Evolutionary conservation across 169 alveolate species (phyloP).

Genomic region (Plasmodium vinckei): DNA sequence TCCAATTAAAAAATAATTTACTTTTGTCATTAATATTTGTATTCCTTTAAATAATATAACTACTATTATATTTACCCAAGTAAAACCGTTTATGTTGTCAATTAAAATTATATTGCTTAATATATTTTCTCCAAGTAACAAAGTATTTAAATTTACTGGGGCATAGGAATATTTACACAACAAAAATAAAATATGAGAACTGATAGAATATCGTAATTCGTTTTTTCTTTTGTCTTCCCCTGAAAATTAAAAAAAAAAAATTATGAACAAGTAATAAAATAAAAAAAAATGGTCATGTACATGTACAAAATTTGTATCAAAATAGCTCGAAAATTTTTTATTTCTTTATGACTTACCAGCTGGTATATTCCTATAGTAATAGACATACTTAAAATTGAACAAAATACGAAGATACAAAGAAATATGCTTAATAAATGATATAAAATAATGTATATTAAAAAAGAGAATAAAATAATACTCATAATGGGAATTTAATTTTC

Average conservation of each 20-base stretch:
- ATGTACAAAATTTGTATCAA: not conserved
- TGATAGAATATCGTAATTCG: slow-evolving; percentile 37
- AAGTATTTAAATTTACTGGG: slow-evolving; percentile 49
- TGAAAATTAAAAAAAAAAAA: not conserved
- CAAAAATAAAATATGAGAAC: slow-evolving; percentile 42
- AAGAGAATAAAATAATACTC: slow-evolving; percentile 25
- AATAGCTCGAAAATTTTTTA: not conserved
- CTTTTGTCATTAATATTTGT: slow-evolving; percentile 41
- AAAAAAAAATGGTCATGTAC: too few relatives aligned
- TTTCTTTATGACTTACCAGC: not conserved
- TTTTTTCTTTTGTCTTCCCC: not conserved
- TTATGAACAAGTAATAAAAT: not conserved
- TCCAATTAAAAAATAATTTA: slow-evolving; percentile 43
- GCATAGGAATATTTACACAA: slow-evolving; percentile 61
- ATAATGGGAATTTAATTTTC: slow-evolving; percentile 27
- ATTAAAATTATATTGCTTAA: slow-evolving; percentile 49
- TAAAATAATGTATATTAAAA: slow-evolving; percentile 31
- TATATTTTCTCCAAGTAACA: slow-evolving; percentile 45
- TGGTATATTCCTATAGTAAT: slow-evolving; percentile 12
- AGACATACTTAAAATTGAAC: slow-evolving; percentile 39
- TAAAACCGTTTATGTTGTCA: slow-evolving; percentile 52
- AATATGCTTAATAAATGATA: slow-evolving; percentile 33
- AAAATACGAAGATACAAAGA: slow-evolving; percentile 20
- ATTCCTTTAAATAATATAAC: slow-evolving; percentile 28
- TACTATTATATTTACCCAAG: slow-evolving; percentile 44